Evolutionary conservation across 352 stramenopile species (phyloP).

Genomic region (Plasmopara muralis): DNA sequence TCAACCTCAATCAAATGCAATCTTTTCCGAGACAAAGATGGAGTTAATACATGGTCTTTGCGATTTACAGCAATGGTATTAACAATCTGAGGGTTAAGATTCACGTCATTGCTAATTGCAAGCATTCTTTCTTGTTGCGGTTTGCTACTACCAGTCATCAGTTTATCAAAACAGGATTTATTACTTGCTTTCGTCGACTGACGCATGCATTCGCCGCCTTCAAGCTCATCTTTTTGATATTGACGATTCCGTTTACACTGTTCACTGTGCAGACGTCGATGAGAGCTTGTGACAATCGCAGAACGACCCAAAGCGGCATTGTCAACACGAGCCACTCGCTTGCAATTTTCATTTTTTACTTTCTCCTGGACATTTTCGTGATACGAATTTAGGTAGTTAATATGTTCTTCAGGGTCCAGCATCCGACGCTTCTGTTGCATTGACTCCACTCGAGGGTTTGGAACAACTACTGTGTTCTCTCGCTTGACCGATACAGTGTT

Average conservation of each 20-base stretch:
- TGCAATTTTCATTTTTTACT: neutral
- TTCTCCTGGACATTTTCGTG: conserved; percentile 3
- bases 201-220: neutral
- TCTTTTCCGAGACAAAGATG: neutral
- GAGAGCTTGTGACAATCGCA: neutral
- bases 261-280: neutral
- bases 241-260: neutral
- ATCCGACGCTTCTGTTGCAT: conserved; percentile 29
- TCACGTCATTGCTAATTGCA: neutral
- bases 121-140: neutral
- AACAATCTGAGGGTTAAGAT: neutral
- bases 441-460: conserved; percentile 4
- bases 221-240: neutral
- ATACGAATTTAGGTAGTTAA: conserved; percentile 20
- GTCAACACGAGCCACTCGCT: neutral
- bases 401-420: conserved; percentile 25
- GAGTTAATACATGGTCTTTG: neutral
- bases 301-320: neutral
- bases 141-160: neutral
- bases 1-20: too few species aligned
- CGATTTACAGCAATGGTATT: neutral
- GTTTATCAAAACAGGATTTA: neutral
- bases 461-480: conserved; percentile 1
- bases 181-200: neutral
- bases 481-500: conserved; percentile 5